Percentiles rank a stretch among this genome's conserved stretches.
phyloP scores from a whole-genome alignment of 2,329 filamentous ascomycete genomes.

The Trichoderma citrinoviride region DNA sequence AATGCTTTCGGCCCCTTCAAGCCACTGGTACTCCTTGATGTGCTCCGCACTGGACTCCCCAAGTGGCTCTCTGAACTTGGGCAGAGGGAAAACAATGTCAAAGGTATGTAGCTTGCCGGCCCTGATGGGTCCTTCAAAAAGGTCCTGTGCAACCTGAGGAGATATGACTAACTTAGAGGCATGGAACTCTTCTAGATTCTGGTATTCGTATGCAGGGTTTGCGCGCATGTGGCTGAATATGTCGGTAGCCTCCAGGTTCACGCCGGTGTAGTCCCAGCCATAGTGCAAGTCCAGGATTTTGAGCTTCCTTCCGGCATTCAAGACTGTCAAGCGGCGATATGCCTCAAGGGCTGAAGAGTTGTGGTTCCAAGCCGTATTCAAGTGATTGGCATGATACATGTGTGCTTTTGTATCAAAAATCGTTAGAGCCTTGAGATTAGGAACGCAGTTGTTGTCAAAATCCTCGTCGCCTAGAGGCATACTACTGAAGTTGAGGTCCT shows the following conservation, averaged over 20 bases:
- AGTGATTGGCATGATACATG: background rate
- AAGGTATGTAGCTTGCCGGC: conserved; percentile 34
- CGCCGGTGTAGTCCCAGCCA: conserved; percentile 13
- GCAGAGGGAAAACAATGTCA: conserved; percentile 38
- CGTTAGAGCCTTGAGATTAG: background rate
- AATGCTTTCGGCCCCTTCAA: conserved; percentile 36
- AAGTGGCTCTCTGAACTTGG: conserved; percentile 25
- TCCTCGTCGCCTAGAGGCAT: background rate
- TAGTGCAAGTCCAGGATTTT: conserved; percentile 36
- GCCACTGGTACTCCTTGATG: conserved; percentile 36
- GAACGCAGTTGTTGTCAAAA: background rate
- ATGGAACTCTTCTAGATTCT: conserved; percentile 32
- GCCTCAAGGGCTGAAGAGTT: background rate
- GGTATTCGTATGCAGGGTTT: conserved; percentile 22
- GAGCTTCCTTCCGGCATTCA: conserved; percentile 26
- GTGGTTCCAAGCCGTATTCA: background rate
- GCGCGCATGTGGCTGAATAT: background rate
- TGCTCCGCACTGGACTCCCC: conserved; percentile 33
- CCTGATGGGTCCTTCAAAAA: conserved; percentile 30
- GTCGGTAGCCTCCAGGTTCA: background rate
- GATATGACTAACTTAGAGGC: conserved; percentile 30
- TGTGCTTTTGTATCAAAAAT: background rate
- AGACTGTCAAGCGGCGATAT: background rate
- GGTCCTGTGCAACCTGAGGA: conserved; percentile 27
- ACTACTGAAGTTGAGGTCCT: background rate